A percentile compares a stretch with the other conserved stretches of the same genome.
Evolutionary conservation across 2,329 filamentous ascomycete genomes (phyloP).

Genomic region (Magnaporthiopsis incrustans): DNA sequence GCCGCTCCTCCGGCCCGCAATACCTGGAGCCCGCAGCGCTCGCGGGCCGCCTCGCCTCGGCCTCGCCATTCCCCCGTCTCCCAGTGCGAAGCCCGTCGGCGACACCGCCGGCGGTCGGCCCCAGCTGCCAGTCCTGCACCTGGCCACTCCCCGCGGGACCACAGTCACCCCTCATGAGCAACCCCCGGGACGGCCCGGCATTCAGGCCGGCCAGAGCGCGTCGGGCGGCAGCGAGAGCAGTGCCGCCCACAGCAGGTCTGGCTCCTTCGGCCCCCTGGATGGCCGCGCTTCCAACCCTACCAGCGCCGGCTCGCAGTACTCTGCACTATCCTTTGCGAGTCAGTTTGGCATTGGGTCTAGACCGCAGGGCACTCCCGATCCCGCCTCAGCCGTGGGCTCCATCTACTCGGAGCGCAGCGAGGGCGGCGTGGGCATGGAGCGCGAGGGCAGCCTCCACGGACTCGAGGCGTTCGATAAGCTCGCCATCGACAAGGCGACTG

Average conservation of each 20-base stretch:
- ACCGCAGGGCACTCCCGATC: constrained; percentile 67
- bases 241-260: constrained; percentile 69
- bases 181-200: constrained; percentile 41
- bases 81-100: constrained; percentile 69
- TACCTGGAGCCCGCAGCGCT: constrained; percentile 60
- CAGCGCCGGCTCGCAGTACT: constrained; percentile 82
- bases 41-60: constrained; percentile 69
- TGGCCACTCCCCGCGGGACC: constrained; percentile 84
- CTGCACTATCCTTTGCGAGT: constrained; percentile 70
- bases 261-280: constrained; percentile 73
- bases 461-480: constrained; percentile 73
- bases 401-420: constrained; percentile 76
- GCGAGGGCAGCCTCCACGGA: constrained; percentile 72
- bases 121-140: constrained; percentile 67
- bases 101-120: constrained; percentile 47
- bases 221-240: constrained; percentile 75
- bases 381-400: constrained; percentile 79
- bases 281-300: constrained; percentile 72
- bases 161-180: constrained; percentile 64
- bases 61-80: constrained; percentile 82
- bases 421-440: constrained; percentile 67
- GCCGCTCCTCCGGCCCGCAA: constrained; percentile 74
- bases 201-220: constrained; percentile 55
- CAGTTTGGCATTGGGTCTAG: constrained; percentile 61
- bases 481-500: constrained; percentile 72